Percentiles rank a stretch among this genome's conserved stretches.
Conservation (phyloP, 768 basidiomycete species). For the Tephrocybe sp. region DNA sequence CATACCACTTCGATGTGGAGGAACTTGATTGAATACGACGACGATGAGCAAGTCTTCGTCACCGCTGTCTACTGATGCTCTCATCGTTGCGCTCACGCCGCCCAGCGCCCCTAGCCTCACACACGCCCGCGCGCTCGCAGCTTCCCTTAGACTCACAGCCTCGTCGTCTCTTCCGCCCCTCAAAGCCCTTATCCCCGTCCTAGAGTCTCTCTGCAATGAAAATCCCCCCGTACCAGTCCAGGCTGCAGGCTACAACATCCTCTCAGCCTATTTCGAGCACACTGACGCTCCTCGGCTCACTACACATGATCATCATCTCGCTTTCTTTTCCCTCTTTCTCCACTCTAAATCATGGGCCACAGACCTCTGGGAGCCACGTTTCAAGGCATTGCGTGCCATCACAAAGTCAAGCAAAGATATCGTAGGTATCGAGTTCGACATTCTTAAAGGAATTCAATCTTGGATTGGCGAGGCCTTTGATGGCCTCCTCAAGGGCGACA, state of each 20-base stretch:
- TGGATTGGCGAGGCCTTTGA: slow-evolving; percentile 48
- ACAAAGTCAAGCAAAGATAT: slow-evolving; percentile 61
- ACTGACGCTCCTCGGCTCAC: slow-evolving; percentile 43
- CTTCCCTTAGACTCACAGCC: slow-evolving; percentile 43
- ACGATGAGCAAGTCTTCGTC: slow-evolving; percentile 23
- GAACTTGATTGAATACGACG: too few species aligned
- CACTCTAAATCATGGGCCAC: slow-evolving; percentile 49
- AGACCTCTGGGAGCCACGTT: slow-evolving; percentile 76
- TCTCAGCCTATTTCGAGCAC: slow-evolving; percentile 70
- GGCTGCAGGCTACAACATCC: slow-evolving; percentile 69
- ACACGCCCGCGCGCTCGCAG: slow-evolving; percentile 63
- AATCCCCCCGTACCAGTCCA: slow-evolving; percentile 59
- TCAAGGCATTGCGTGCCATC: slow-evolving; percentile 66
- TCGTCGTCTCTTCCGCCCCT: slow-evolving; percentile 57
- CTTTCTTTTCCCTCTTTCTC: slow-evolving; percentile 66
- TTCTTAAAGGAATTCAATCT: slow-evolving; percentile 54
- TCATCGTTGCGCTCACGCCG: slow-evolving; percentile 49
- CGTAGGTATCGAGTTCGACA: slow-evolving; percentile 61
- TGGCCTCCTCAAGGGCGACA: neutral
- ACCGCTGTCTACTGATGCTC: slow-evolving; percentile 35
- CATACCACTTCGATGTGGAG: too few species aligned
- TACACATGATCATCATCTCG: slow-evolving; percentile 60
- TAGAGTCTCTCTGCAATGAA: slow-evolving; percentile 56
- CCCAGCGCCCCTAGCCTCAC: slow-evolving; percentile 64
- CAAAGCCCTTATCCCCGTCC: slow-evolving; percentile 55